Evolutionary conservation across 176 grass and related monocot genomes (phyloP), one percentile per base, ranked within the genome.

Genomic region (Bonia amplexicaulis): DNA sequence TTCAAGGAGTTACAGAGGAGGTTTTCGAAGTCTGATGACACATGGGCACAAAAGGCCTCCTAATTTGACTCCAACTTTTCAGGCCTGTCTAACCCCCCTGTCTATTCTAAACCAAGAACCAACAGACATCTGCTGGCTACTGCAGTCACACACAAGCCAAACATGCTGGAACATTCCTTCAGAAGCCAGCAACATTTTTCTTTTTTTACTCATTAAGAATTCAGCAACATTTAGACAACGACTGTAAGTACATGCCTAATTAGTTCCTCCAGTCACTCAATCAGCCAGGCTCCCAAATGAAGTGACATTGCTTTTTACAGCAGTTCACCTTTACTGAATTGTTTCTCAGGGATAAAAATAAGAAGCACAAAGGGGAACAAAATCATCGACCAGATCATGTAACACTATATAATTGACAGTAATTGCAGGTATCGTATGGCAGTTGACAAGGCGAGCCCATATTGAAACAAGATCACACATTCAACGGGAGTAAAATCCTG

Each of bases 281-380:
- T 19, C 71, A 82, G 54, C 13, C 31, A 52, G 20, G 69, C 69
- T 85, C 57, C 64, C 12, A 17, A 26, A 47, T 79, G 59, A 79
- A 6, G n/a, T 54, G 65, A 27, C n/a, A 48, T 72, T 84, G 74
- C 86, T 84, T 88, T 19, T 53, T 22, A 64, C 58, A 78, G 0
- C 14, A 72, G 0, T 37, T 70, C 63, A 71, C 44, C 45, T 45
- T 27, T 51, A 55, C 23, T 9, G 3, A 33, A 35, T 42, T 59
- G 31, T 29, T 79, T 25, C n/a, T 70, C 64, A 55, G 3, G 64
- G 64, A 81, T 29, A 13, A 16, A 79, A 6, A 46, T 46, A 46
- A 49, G 54, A 52, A 35, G 7, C 49, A 29, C 17, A 61, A 40
- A n/a, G 0, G 11, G 15, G 15, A 12, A 17, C 9, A 2, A 13